A percentile compares a stretch with the other conserved stretches of the same genome.
These are phyloP conservation scores for Yamadazyma sp. DNA, from an alignment of 805 yeast species.

Conservation along the genomic window DNA sequence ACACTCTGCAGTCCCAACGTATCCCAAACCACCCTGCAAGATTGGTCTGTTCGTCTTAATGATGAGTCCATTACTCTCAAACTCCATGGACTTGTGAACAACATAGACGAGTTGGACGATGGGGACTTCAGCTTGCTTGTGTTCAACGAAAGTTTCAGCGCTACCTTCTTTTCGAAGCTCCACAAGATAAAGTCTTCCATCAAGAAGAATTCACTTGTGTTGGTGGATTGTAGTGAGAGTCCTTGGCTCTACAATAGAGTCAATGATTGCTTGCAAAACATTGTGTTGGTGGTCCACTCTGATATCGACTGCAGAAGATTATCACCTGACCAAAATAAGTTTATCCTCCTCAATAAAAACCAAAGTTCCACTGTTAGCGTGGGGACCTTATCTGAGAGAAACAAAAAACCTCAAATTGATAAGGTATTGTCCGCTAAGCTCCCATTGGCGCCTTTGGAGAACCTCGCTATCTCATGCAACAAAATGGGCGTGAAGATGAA, in stretches of 20 bases:
- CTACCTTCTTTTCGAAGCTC: conserved; percentile 1
- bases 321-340: conserved; percentile 8
- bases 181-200: conserved; percentile 9
- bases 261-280: conserved; percentile 9
- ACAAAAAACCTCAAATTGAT: conserved; percentile 3
- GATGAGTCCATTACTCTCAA: neutral
- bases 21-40: neutral
- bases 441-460: neutral
- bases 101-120: conserved; percentile 4
- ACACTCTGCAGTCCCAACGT: conserved; percentile 8
- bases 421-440: neutral
- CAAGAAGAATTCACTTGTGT: conserved; percentile 9
- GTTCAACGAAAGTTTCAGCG: conserved; percentile 10
- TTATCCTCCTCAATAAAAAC: conserved; percentile 10
- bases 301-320: conserved; percentile 18
- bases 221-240: conserved; percentile 17
- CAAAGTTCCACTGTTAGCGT: conserved; percentile 3
- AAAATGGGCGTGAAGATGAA: neutral
- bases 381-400: conserved; percentile 8
- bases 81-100: neutral
- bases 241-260: conserved; percentile 17
- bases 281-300: conserved; percentile 16
- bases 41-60: conserved; percentile 5
- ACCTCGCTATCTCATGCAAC: conserved; percentile 2
- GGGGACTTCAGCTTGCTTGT: conserved; percentile 14